A percentile compares a stretch with the other conserved stretches of the same genome.
These are phyloP conservation scores for Vigna radiata DNA, from an alignment of 306 rosid species.

Conservation along the genomic window DNA sequence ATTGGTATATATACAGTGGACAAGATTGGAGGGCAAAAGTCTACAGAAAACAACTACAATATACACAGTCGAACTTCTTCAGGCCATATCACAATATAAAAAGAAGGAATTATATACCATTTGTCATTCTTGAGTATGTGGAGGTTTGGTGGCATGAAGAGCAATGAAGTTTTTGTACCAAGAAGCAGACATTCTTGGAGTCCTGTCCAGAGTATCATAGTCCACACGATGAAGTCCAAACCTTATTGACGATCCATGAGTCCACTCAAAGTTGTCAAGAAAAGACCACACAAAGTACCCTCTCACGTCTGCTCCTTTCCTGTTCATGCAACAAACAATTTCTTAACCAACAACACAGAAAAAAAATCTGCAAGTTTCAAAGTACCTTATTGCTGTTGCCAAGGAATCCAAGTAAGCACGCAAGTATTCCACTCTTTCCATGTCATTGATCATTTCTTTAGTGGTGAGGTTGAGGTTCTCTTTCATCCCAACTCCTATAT, in stretches of 20 bases:
- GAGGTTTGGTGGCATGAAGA: slow-evolving; percentile 28
- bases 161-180: slow-evolving; percentile 64
- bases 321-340: slow-evolving; percentile 7
- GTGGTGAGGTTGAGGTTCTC: slow-evolving; percentile 39
- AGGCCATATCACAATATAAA: no score
- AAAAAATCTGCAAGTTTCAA: not conserved
- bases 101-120: not conserved
- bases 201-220: slow-evolving; percentile 56
- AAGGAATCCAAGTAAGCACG: slow-evolving; percentile 62
- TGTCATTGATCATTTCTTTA: slow-evolving; percentile 52
- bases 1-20: no score
- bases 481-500: slow-evolving; percentile 62
- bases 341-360: not conserved
- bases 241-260: slow-evolving; percentile 47
- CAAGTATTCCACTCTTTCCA: slow-evolving; percentile 65
- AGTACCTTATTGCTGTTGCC: slow-evolving; percentile 54
- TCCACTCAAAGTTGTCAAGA: slow-evolving; percentile 73
- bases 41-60: no score
- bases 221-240: slow-evolving; percentile 64
- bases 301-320: slow-evolving; percentile 67
- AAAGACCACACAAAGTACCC: slow-evolving; percentile 72
- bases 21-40: no score
- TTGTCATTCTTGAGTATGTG: not conserved
- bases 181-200: slow-evolving; percentile 53
- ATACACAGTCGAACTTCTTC: no score